Base-by-base conservation (phyloP, 345 rosid genomes). In the Populus nigra region DNA sequence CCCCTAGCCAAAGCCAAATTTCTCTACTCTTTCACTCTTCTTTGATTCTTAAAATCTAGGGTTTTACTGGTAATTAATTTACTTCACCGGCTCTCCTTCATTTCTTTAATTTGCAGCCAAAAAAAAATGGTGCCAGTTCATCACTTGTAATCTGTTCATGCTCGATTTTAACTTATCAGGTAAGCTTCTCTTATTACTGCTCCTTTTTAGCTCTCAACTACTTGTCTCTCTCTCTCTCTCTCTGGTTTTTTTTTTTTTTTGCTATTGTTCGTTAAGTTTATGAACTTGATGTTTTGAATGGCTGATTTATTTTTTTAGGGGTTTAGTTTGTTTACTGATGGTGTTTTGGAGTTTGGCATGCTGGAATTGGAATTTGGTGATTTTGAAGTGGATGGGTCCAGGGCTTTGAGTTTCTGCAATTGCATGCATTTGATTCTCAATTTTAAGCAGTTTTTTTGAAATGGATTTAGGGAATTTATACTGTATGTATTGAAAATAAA, bases 151-250 rank as follows among this genome's bases (percentile, higher is more conserved):
- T 77, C 76, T 68, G 55, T 39, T 43, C 66, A 50, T 74, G 62
- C 13, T 73, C 68, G 76, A 72, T 53, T 69, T 67, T 69, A 69
- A 63, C n/a, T 67, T 31, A 18, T 6, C 62, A 38, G 85, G 88
- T 76, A 65, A 83, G 74, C 50, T 3, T 20, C 20, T 13, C 29
- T 22, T 50, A 16, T 62, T 22, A 25, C 55, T 25, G 65, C 7
- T 35, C 63, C 31, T 38, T 72, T 76, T 2, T 12, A 36, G 65
- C 65, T 77, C 43, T 33, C 31, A 27, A 2, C 73, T 74, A 16
- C 29, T n/a, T 50, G 0, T 8, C 38, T 41, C 45, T 41, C 45
- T 41, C 45, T 65, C 7, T 10, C 15, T 63, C 3, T 62, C 7
- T n/a, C n/a, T n/a, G n/a, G n/a, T n/a, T n/a, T n/a, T 45, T 29